A percentile compares a stretch with the other conserved stretches of the same genome.
Conservation (phyloP, 129 eudicot genomes). For the Tagetes erecta region DNA sequence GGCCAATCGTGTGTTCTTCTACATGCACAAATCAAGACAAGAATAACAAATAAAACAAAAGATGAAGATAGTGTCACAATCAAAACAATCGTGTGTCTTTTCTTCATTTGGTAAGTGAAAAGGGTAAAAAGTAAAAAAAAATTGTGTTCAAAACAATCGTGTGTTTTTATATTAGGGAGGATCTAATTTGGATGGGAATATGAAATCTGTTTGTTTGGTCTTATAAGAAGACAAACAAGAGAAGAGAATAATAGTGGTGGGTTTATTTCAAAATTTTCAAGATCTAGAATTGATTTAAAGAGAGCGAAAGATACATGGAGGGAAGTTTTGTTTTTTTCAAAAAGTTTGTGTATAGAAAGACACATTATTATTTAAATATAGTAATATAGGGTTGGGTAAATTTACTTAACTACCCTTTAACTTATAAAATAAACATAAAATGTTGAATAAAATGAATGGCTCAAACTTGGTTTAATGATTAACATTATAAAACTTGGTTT, state of each 20-base stretch:
- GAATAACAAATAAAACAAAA: conserved; percentile 31
- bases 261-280: background rate
- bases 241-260: conserved; percentile 25
- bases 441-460: too few species aligned
- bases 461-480: too few species aligned
- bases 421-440: too few species aligned
- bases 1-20: conserved; percentile 48
- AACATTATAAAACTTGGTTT: too few species aligned
- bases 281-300: too few species aligned
- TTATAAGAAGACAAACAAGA: conserved; percentile 29
- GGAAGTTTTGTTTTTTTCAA: too few species aligned
- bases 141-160: background rate
- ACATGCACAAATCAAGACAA: conserved; percentile 40
- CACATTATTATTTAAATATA: too few species aligned
- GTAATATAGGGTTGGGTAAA: too few species aligned
- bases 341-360: too few species aligned
- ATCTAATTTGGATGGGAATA: conserved; percentile 40
- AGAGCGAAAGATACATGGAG: too few species aligned
- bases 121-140: background rate
- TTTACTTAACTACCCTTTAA: too few species aligned
- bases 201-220: conserved; percentile 30
- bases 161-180: conserved; percentile 9
- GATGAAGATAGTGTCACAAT: conserved; percentile 43
- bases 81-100: conserved; percentile 47
- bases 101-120: conserved; percentile 49